Evolutionary conservation across 164 flowering plant genomes (phyloP).

Genomic region (Tinospora cordifolia): DNA sequence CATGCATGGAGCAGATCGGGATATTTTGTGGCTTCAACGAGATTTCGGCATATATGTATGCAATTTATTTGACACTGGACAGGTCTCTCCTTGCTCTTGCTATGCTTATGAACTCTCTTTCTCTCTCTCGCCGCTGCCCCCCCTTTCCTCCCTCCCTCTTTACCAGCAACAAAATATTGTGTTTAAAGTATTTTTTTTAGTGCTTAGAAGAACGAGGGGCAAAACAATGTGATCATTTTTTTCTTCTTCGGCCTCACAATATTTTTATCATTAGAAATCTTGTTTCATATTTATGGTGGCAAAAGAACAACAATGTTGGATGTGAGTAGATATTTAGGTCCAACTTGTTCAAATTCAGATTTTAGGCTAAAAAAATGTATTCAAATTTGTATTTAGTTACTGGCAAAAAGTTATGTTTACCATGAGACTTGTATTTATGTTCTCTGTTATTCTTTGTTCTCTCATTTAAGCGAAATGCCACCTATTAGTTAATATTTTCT

Average conservation of each 20-base stretch:
- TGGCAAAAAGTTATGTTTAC: too few relatives aligned
- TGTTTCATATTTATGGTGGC: neutral
- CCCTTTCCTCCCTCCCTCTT: neutral
- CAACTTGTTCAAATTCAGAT: too few relatives aligned
- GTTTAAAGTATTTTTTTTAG: neutral
- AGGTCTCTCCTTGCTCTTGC: constrained; percentile 36
- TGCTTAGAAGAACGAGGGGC: neutral
- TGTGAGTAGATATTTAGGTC: too few relatives aligned
- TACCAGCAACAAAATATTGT: too few relatives aligned
- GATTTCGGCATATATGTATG: constrained; percentile 95
- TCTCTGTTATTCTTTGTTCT: too few relatives aligned
- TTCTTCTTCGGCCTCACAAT: neutral
- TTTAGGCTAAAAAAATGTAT: too few relatives aligned
- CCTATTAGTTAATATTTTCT: too few relatives aligned
- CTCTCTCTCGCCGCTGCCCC: too few relatives aligned
- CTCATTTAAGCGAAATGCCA: too few relatives aligned
- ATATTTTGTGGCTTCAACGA: constrained; percentile 90
- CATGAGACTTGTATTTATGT: too few relatives aligned
- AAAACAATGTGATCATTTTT: neutral
- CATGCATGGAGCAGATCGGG: constrained; percentile 98
- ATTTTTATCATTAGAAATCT: neutral
- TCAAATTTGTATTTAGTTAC: too few relatives aligned
- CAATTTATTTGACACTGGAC: constrained; percentile 97
- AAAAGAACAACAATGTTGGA: too few relatives aligned
- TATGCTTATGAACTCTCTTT: neutral